Percentiles rank a stretch among this genome's conserved stretches.
phyloP scores from a whole-genome alignment of 2,329 filamentous ascomycete genomes.

The Fusarium miscanthi region DNA sequence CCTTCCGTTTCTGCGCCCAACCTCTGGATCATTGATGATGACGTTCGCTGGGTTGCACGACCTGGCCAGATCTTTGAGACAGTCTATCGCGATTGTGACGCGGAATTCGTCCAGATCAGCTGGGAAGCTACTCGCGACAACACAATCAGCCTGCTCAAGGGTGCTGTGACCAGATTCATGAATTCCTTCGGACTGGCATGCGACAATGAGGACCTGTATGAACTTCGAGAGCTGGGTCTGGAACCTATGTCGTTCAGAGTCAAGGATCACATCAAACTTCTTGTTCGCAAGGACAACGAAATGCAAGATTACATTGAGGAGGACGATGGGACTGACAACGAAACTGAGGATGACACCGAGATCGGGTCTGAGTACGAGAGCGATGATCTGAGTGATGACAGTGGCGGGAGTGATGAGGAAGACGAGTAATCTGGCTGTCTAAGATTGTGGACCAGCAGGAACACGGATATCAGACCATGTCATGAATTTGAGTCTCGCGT shows the following conservation, averaged over 20 bases:
- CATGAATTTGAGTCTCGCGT: background rate
- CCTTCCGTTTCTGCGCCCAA: accelerated
- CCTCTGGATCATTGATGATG: background rate
- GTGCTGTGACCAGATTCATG: too few species aligned
- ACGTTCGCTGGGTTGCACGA: background rate
- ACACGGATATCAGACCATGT: background rate
- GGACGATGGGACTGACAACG: background rate
- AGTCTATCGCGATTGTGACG: background rate
- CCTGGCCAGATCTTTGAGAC: accelerated
- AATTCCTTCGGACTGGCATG: background rate
- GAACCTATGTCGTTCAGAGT: background rate
- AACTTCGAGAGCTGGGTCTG: background rate
- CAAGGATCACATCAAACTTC: background rate
- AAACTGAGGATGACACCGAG: background rate
- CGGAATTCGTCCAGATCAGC: background rate
- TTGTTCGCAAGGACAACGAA: background rate
- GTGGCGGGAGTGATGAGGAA: too few species aligned
- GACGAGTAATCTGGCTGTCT: too few species aligned
- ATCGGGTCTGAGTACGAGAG: too few species aligned
- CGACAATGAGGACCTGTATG: background rate
- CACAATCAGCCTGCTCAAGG: too few species aligned
- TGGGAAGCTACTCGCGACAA: background rate
- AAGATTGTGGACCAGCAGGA: too few species aligned
- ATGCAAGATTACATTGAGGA: background rate
- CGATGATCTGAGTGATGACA: too few species aligned